Percentiles rank a stretch among this genome's conserved stretches.
Conservation (phyloP, 2,329 filamentous ascomycete genomes). For the Akanthomyces lecanii region DNA sequence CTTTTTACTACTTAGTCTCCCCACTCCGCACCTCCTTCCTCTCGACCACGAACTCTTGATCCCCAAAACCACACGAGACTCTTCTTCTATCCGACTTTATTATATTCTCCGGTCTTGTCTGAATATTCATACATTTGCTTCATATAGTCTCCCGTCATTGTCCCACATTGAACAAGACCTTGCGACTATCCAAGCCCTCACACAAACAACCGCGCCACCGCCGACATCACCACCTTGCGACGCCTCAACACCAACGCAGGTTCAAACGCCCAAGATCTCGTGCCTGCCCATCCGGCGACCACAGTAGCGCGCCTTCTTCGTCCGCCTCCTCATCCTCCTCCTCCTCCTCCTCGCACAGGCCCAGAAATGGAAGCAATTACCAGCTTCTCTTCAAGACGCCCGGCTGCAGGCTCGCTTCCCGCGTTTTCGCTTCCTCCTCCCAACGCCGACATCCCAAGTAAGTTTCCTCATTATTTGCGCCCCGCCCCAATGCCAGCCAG, state of each 20-base stretch:
- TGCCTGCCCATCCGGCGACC: not conserved
- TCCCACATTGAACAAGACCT: no score
- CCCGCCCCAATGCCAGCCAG: no score
- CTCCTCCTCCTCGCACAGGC: not conserved
- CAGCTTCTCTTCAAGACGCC: constrained; percentile 33
- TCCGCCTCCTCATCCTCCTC: not conserved
- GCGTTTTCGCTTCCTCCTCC: constrained; percentile 35
- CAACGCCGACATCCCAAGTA: constrained; percentile 35
- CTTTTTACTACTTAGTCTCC: constrained; percentile 12
- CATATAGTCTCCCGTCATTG: no score
- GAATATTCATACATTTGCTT: no score
- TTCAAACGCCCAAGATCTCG: not conserved
- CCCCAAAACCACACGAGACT: constrained; percentile 1
- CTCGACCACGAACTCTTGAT: not conserved
- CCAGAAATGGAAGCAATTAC: constrained; percentile 28
- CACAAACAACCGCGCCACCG: no score
- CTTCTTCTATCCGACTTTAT: not conserved
- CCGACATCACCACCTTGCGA: no score
- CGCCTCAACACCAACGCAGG: not conserved
- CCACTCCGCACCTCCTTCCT: constrained; percentile 13
- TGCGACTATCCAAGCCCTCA: no score
- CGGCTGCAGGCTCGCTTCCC: constrained; percentile 31
- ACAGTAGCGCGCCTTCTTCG: not conserved
- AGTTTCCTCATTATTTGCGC: constrained; percentile 16
- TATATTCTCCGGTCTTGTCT: no score